phyloP scores from a whole-genome alignment of 805 yeast genomes.

The Kregervanrija delftensis region DNA sequence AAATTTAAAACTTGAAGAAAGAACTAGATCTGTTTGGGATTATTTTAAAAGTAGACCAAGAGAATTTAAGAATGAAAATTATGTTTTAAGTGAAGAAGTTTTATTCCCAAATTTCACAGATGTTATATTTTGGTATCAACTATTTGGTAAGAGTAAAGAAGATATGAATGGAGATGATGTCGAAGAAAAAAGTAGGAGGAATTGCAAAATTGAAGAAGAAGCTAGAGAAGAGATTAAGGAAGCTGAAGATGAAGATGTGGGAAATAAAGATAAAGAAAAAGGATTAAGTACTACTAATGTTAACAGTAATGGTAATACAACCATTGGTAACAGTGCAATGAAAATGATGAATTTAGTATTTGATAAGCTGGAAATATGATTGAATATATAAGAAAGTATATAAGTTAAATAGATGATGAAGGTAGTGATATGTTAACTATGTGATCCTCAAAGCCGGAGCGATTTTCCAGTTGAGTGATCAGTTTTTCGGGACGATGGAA shows the following conservation, averaged over 20 bases:
- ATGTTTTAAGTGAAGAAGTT: slow-evolving; percentile 26
- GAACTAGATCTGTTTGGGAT: slow-evolving; percentile 86
- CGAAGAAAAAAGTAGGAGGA: not conserved
- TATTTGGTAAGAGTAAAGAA: slow-evolving; percentile 68
- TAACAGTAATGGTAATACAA: too few relatives aligned
- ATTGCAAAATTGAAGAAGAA: not conserved
- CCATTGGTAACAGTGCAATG: too few relatives aligned
- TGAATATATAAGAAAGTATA: too few relatives aligned
- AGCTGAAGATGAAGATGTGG: not conserved
- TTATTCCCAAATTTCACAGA: slow-evolving; percentile 56
- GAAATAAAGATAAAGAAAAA: too few relatives aligned
- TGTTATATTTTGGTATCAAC: slow-evolving; percentile 85
- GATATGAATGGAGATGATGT: slow-evolving; percentile 42
- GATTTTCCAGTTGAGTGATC: too few relatives aligned
- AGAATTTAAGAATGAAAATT: slow-evolving; percentile 61
- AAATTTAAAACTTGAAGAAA: slow-evolving; percentile 32
- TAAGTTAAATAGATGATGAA: too few relatives aligned
- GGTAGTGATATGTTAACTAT: too few relatives aligned
- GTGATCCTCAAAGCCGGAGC: too few relatives aligned
- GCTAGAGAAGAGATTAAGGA: not conserved
- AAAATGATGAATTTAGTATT: too few relatives aligned
- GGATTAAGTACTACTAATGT: too few relatives aligned
- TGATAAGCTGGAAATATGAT: too few relatives aligned
- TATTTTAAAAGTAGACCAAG: slow-evolving; percentile 70
- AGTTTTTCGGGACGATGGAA: too few relatives aligned